Percentiles rank a stretch among this genome's conserved stretches.
phyloP scores from a whole-genome alignment of 2,329 filamentous ascomycete genomes.

The Trichoderma sp. region DNA sequence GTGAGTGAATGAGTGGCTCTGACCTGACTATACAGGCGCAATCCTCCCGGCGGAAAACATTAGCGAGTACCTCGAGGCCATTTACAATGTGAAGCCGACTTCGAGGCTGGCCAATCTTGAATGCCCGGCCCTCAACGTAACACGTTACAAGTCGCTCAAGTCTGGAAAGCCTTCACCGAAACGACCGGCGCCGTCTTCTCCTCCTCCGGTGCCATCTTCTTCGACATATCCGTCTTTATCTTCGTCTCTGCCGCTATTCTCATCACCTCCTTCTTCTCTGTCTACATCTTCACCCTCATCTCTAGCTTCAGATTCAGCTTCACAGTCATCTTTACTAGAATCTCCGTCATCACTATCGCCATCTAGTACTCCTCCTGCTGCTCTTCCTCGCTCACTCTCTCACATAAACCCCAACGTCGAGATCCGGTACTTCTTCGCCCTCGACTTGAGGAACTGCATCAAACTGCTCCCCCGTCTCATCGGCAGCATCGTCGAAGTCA shows the following conservation, averaged over 20 bases:
- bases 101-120: conserved; percentile 23
- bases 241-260: neutral
- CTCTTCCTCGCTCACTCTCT: neutral
- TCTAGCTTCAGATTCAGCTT: too few species aligned
- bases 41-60: conserved; percentile 16
- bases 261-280: neutral
- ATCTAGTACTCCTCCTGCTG: neutral
- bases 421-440: conserved; percentile 47
- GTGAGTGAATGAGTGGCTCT: neutral
- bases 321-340: neutral
- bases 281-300: neutral
- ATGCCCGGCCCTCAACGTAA: conserved; percentile 25
- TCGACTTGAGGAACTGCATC: conserved; percentile 47
- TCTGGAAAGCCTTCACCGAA: neutral
- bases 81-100: conserved; percentile 24
- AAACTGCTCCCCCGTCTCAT: conserved; percentile 43
- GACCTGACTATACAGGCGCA: neutral
- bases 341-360: neutral
- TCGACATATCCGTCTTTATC: neutral
- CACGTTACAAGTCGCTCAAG: conserved; percentile 26
- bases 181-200: neutral
- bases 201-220: neutral
- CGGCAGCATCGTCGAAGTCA: conserved; percentile 47
- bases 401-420: neutral
- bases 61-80: conserved; percentile 27